Base-by-base conservation (phyloP, 257 asterid species). In the Przewalskia tangutica region DNA sequence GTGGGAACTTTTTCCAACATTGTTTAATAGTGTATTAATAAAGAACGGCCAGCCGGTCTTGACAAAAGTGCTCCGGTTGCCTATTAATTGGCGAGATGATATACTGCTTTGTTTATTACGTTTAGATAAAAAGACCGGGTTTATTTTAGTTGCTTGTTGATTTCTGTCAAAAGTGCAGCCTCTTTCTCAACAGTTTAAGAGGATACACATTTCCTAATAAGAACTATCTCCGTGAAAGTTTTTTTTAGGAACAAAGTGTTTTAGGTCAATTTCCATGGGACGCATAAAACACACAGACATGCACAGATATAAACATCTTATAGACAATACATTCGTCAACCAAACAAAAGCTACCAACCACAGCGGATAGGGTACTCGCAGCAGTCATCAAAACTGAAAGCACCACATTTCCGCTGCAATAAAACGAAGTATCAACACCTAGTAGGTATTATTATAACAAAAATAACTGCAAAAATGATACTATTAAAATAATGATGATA, bases 361-460 rank as follows among this genome's bases (percentile, higher is more conserved):
- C 98, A 34, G 98, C 97, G 9, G 95, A 56, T 80, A 95, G 83
- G 84, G 98, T 95, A 85, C 98, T 95, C 77, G 92, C 93, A 84
- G 98, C 98, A 12, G 98, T 93, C 98, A 95, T 95, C 88, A 95
- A 81, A 83, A 95, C 98, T 55, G 98, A 95, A 56, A 95, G 98
- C 80, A 98, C 98, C 84, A 93, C 97, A 83, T 95, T 95, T 64
- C 98, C 98, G 66, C 98, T 93, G 95, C 51, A 18, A 75, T 16
- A 82, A 27, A 81, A 81, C 64, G 7, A 77, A 82, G 56, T 77
- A 54, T 65, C 77, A 68, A 46, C 58, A 12, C 78, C 90, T 81
- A 93, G 86, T 80, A 87, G 76, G 44, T 56, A 38, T 77, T 56
- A 38, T 77, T 70, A 60, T 79, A 80, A 80, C 79, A 32, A 80